A percentile compares a stretch with the other conserved stretches of the same genome.
Conservation (phyloP, 2,329 filamentous ascomycete genomes). For the Fulvia fulva region DNA sequence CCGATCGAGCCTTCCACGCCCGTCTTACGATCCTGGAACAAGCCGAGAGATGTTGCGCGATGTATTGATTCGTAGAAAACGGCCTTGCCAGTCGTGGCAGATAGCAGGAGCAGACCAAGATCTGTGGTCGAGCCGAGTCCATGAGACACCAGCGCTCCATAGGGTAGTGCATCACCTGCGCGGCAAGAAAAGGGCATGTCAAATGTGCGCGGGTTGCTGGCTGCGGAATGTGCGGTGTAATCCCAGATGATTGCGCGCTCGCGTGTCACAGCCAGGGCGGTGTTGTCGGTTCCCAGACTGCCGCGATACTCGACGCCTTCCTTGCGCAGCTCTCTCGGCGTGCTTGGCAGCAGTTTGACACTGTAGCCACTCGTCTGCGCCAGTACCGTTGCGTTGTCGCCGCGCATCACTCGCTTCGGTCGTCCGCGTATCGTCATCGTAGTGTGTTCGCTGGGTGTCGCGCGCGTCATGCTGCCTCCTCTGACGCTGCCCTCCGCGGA, state of each 20-base stretch:
- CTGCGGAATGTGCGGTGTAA: conserved; percentile 61
- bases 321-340: conserved; percentile 69
- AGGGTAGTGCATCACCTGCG: conserved; percentile 66
- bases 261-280: conserved; percentile 72
- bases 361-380: conserved; percentile 80
- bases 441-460: conserved; percentile 8
- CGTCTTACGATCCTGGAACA: conserved; percentile 76
- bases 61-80: conserved; percentile 96
- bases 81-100: conserved; percentile 77
- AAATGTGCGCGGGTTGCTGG: conserved; percentile 75
- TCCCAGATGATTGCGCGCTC: conserved; percentile 87
- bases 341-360: conserved; percentile 76
- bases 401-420: conserved; percentile 30
- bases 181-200: conserved; percentile 70
- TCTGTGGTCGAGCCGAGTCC: conserved; percentile 68
- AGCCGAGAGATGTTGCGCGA: conserved; percentile 75
- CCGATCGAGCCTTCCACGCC: conserved; percentile 72
- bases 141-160: conserved; percentile 77
- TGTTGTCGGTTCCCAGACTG: conserved; percentile 18
- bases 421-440: conserved; percentile 24
- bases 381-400: conserved; percentile 40
- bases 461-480: conserved; percentile 7
- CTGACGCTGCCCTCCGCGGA: conserved; percentile 7
- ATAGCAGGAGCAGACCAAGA: conserved; percentile 80
- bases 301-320: conserved; percentile 56